Percentiles rank a stretch among this genome's conserved stretches.
These are phyloP conservation scores for Dendrobium officinale DNA, from an alignment of 106 monocot species.

Conservation along the genomic window DNA sequence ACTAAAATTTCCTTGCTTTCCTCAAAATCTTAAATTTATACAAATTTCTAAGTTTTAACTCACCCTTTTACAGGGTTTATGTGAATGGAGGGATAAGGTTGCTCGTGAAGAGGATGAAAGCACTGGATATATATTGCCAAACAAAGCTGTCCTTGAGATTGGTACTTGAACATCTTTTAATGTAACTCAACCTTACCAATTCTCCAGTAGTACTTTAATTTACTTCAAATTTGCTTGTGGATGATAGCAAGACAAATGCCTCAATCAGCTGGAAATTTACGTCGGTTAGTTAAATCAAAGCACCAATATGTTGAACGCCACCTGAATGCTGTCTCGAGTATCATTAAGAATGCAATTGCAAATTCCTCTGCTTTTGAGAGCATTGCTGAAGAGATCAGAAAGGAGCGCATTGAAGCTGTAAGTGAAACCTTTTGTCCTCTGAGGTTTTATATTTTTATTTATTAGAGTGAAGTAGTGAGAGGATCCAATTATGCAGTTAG, in stretches of 20 bases:
- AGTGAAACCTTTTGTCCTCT: background rate
- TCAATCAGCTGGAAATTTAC: constrained; percentile 38
- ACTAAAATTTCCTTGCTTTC: background rate
- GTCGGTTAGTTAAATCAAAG: constrained; percentile 62
- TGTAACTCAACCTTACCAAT: background rate
- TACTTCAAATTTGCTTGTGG: constrained; percentile 1
- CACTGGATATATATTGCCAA: constrained; percentile 91
- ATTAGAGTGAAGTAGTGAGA: background rate
- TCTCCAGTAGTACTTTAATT: background rate
- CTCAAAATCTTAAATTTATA: background rate
- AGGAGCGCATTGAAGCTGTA: constrained; percentile 40
- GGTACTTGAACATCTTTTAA: constrained; percentile 29
- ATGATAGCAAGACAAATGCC: constrained; percentile 86
- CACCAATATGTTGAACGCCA: constrained; percentile 63
- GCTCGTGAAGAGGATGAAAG: constrained; percentile 96
- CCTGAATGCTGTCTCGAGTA: constrained; percentile 30
- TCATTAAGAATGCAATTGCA: constrained; percentile 41
- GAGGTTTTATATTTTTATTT: background rate
- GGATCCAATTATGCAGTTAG: constrained; percentile 15
- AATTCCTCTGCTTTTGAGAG: constrained; percentile 59
- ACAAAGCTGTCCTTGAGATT: constrained; percentile 78
- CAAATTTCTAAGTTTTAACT: background rate
- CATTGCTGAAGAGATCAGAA: constrained; percentile 54
- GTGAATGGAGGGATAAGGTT: constrained; percentile 75
- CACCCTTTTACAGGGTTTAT: constrained; percentile 41